Percentiles rank a stretch among this genome's conserved stretches.
These are phyloP conservation scores for Neonectria punicea DNA, from an alignment of 2,329 filamentous ascomycete species.

Conservation along the genomic window DNA sequence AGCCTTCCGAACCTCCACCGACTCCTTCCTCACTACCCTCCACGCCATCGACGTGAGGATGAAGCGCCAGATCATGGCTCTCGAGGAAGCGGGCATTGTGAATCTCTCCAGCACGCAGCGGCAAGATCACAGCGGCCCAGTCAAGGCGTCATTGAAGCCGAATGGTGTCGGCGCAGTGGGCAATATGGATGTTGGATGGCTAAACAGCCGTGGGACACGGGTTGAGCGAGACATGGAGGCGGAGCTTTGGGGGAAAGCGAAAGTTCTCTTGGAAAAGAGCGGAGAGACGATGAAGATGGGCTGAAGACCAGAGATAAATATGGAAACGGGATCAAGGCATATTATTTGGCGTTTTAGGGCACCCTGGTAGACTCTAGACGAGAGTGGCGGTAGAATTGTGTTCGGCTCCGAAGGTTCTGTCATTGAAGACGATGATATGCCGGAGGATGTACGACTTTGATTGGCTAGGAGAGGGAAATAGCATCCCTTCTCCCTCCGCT, in stretches of 20 bases:
- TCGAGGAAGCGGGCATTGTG: conserved; percentile 85
- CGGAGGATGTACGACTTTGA: not conserved
- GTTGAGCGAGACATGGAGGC: conserved; percentile 86
- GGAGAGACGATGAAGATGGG: conserved; percentile 31
- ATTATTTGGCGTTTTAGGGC: conserved; percentile 5
- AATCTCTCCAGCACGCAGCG: conserved; percentile 53
- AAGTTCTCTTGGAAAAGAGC: conserved; percentile 50
- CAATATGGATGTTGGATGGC: conserved; percentile 82
- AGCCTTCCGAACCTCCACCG: conserved; percentile 68
- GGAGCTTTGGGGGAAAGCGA: conserved; percentile 73
- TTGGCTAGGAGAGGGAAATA: not conserved
- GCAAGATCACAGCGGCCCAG: conserved; percentile 47
- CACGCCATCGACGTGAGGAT: conserved; percentile 80
- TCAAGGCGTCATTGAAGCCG: conserved; percentile 61
- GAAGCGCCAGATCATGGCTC: conserved; percentile 73
- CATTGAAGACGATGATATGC: not conserved
- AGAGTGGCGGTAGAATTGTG: not conserved
- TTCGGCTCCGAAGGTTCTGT: not conserved
- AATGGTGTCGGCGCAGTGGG: conserved; percentile 66
- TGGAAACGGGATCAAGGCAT: not conserved
- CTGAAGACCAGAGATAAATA: not conserved
- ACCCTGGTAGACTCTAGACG: not conserved
- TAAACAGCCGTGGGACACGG: conserved; percentile 86
- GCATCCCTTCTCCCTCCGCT: not conserved
- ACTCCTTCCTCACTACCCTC: conserved; percentile 77